These are phyloP conservation scores for Entomophthora muscae DNA, from an alignment of 371 early-diverging fungal genomes.

Conservation along the genomic window DNA sequence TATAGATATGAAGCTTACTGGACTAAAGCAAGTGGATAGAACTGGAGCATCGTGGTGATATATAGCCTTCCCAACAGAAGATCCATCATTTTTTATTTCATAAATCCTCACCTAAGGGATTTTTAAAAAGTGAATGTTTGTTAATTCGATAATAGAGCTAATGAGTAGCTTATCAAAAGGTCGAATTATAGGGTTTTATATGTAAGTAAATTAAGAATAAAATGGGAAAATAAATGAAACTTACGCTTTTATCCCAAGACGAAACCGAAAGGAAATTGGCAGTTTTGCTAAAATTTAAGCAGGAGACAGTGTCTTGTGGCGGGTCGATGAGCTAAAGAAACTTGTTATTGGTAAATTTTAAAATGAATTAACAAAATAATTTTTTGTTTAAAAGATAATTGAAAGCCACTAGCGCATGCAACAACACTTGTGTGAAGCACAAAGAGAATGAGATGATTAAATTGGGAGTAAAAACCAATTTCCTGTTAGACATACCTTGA, in stretches of 20 bases:
- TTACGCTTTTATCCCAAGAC: conserved; percentile 86
- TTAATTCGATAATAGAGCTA: too few species aligned
- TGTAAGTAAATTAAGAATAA: too few species aligned
- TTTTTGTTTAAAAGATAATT: neutral
- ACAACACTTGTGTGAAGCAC: neutral
- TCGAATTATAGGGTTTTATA: too few species aligned
- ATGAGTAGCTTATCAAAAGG: too few species aligned
- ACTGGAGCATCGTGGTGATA: conserved; percentile 75
- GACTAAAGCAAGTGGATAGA: conserved; percentile 70
- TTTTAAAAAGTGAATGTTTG: too few species aligned
- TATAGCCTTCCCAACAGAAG: conserved; percentile 46
- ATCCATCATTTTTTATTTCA: conserved; percentile 56
- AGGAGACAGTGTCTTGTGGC: conserved; percentile 70
- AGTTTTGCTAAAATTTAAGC: conserved; percentile 54
- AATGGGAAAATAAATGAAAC: too few species aligned
- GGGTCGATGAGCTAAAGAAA: conserved; percentile 34
- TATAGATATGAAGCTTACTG: conserved; percentile 25
- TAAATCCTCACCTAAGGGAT: conserved; percentile 63
- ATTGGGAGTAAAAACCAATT: neutral
- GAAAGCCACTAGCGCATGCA: too few species aligned
- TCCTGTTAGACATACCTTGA: neutral
- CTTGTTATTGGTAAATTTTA: neutral
- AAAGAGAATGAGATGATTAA: neutral
- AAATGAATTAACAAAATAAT: neutral
- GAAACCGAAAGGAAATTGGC: conserved; percentile 70